phyloP scores from a whole-genome alignment of 2,329 filamentous ascomycete species.

The Akanthomyces dipterigenus region DNA sequence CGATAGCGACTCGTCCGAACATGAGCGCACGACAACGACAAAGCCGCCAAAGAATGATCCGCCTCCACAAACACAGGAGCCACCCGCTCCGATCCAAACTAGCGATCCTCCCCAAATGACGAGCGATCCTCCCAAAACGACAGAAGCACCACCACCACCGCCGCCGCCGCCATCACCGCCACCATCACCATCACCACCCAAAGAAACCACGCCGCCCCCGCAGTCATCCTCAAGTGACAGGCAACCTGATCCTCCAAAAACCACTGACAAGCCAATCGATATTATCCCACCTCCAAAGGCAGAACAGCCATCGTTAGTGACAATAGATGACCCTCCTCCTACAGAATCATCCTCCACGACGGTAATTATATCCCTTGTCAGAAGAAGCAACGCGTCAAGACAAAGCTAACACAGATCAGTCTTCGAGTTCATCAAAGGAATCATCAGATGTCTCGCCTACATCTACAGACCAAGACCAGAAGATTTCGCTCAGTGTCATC shows the following conservation, averaged over 20 bases:
- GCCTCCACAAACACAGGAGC: neutral
- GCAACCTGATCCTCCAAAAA: neutral
- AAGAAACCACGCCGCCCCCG: neutral
- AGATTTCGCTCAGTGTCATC: neutral
- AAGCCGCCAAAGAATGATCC: neutral
- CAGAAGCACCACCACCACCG: neutral
- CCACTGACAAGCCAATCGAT: neutral
- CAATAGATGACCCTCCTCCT: neutral
- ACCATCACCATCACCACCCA: neutral
- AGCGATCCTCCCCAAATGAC: neutral
- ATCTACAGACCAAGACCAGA: neutral
- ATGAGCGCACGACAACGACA: neutral
- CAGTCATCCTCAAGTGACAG: neutral
- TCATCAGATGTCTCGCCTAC: neutral
- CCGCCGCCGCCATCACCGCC: neutral
- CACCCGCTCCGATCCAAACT: neutral
- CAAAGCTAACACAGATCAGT: neutral
- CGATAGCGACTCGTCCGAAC: neutral
- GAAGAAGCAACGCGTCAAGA: neutral
- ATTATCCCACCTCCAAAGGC: conserved; percentile 7
- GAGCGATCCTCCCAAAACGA: neutral
- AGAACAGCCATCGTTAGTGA: neutral
- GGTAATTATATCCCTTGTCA: neutral
- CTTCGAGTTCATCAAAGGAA: neutral
- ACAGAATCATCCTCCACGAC: neutral